Evolutionary conservation across 2,329 filamentous ascomycete genomes (phyloP), one percentile per base, ranked within the genome.

Genomic region (Huntiella omanensis): DNA sequence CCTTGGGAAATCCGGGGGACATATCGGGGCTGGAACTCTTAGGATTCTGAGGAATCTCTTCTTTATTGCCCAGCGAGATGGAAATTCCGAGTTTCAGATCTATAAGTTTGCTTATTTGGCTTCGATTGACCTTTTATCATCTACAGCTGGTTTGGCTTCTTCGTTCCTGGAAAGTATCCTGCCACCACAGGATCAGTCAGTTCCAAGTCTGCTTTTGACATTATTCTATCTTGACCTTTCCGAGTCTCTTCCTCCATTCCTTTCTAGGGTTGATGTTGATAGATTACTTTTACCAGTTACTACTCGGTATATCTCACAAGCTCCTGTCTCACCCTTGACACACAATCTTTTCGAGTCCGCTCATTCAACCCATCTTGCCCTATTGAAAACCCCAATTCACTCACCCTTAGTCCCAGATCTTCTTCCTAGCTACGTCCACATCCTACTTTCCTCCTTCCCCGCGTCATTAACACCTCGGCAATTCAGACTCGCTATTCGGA

Each of bases 211-310:
- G 48, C 79, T 73, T 13, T 65, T 88, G n/a, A 82, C 91, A 57
- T 71, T 93, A 12, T 94, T 84, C 64, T 93, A 92, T 61, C 71
- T 95, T 51, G 91, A 92, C 56, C 74, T 80, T 0, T 79, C 83
- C 2, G 87, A 94, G 58, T 64, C 75, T 2, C 62, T 94, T 1
- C 66, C 82, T 0, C 70, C 80, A 0, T 19, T 35, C 16, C 22
- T 40, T 15, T 10, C 22, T 28, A 28, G 22, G 22, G 63, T 69
- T 3, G 70, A 73, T 2, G 84, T 77, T 54, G 83, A 92, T 54
- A 67, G 74, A 2, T 66, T 93, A 2, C 71, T 93, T 12, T 66
- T 93, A 45, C 71, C 77, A 33, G 79, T 83, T 1, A 81, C 85
- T 5, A 72, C 75, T 4, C 72, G 80, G 1, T 91, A 93, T 57